These are phyloP conservation scores for Westerdykella aurantiaca DNA, from an alignment of 2,329 filamentous ascomycete species.

Conservation along the genomic window DNA sequence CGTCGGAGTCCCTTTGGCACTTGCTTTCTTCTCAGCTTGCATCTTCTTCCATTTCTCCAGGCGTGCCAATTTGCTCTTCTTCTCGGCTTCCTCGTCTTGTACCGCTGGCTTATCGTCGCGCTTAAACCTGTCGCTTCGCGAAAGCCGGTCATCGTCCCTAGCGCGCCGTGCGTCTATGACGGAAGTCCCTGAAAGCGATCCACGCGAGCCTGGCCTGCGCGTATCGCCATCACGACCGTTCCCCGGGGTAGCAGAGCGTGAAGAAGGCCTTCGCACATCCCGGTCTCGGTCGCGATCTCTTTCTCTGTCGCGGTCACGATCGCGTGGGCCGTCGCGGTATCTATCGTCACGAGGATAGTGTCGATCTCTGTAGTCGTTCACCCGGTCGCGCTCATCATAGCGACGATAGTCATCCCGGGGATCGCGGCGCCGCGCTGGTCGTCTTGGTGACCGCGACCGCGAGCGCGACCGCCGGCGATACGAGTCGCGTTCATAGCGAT, in stretches of 20 bases:
- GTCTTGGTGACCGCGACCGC: constrained; percentile 14
- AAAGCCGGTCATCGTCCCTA: constrained; percentile 40
- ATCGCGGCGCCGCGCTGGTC: too few species aligned
- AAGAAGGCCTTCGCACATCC: constrained; percentile 46
- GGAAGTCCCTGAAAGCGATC: constrained; percentile 59
- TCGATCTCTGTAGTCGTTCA: constrained; percentile 19
- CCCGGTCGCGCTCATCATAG: constrained; percentile 2
- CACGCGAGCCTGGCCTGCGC: constrained; percentile 48
- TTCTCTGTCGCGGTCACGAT: constrained; percentile 49
- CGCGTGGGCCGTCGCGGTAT: constrained; percentile 56
- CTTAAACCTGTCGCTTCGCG: constrained; percentile 50
- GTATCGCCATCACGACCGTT: constrained; percentile 56
- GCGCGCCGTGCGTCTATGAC: constrained; percentile 17
- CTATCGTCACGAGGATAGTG: neutral
- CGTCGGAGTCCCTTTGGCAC: constrained; percentile 43
- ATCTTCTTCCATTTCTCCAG: constrained; percentile 91
- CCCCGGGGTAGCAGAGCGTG: constrained; percentile 20
- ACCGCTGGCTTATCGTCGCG: constrained; percentile 44
- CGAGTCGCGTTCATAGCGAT: constrained; percentile 10
- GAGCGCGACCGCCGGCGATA: constrained; percentile 22
- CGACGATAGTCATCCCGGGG: neutral
- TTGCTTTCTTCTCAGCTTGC: constrained; percentile 66
- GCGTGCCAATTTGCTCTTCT: constrained; percentile 43
- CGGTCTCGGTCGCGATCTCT: constrained; percentile 57
- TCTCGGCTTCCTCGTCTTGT: constrained; percentile 21